Base-by-base conservation (phyloP, 2,329 filamentous ascomycete genomes). In the Colletotrichum falcatum region DNA sequence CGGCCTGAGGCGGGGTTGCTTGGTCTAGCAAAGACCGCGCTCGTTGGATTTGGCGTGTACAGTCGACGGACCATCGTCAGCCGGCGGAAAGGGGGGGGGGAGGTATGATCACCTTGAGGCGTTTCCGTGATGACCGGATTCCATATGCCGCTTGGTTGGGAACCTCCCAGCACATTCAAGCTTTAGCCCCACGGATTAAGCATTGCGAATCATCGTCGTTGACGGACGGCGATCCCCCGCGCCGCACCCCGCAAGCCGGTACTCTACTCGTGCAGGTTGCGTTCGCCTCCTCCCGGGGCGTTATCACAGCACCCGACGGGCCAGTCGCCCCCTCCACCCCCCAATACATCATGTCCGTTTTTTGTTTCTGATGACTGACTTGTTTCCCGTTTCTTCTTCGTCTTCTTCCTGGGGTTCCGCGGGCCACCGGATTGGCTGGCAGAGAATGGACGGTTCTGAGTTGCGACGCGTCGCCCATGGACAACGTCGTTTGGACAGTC, bases 401-500 rank as follows among this genome's bases (percentile, higher is more conserved):
- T 37, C 16, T 35, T 33, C 30, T 4, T 33, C 30, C 5, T 26
- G 26, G 56, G 20, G n/a, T 1, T 20, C 18, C 28, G 28, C 18
- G 6, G 18, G 30, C 53, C n/a, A 2, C 33, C 12, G 33, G 53
- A 37, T 55, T 55, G 33, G 53, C 23, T 12, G 53, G 23, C 53
- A 18, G 33, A 20, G n/a, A 37, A 37, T 9, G 53, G 53, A 37
- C 51, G 51, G 35, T 37, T 55, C n/a, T n/a, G 11, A 61, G 60
- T 49, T 42, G 30, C 33, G 26, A 61, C 30, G 58, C 44, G 11
- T 60, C 44, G 58, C 28, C 28, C 46, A 48, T 60, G 42, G 51
- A 20, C 56, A 28, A 33, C 5, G 28, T 37, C 58, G 28, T 12
- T 20, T 9, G 30, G 12, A 44, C 58, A 44, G 58, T 61, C 58